Evolutionary conservation across 768 basidiomycete species (phyloP).

Genomic region (Phlebiopsis flavidoalba): DNA sequence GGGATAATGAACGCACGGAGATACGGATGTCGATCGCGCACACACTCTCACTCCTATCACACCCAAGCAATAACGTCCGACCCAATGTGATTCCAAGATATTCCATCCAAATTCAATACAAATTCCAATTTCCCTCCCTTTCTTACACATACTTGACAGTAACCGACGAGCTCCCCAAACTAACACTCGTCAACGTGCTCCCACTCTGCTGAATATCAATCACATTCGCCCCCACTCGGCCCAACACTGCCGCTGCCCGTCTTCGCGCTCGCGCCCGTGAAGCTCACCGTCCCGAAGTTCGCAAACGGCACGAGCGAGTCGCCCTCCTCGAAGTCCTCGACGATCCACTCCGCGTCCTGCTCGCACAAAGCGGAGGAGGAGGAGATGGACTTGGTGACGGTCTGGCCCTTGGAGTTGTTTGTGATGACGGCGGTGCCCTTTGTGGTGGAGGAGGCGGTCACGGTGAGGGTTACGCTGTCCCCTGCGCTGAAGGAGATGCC

Average conservation of each 20-base stretch:
- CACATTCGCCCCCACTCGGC: slow-evolving; percentile 21
- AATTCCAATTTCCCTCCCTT: too few species aligned
- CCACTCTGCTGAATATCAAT: slow-evolving; percentile 16
- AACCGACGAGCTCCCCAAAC: too few species aligned
- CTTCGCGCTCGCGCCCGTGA: slow-evolving; percentile 24
- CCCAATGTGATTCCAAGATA: too few species aligned
- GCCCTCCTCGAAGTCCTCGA: slow-evolving; percentile 7
- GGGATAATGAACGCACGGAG: too few species aligned
- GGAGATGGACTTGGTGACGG: slow-evolving; percentile 19
- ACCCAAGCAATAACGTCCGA: too few species aligned
- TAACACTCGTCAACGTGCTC: neutral
- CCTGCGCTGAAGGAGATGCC: slow-evolving; percentile 16
- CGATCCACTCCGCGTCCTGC: slow-evolving; percentile 30
- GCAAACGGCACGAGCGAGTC: slow-evolving; percentile 23
- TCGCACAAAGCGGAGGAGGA: slow-evolving; percentile 19
- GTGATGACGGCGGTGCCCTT: slow-evolving; percentile 20
- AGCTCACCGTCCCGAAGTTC: slow-evolving; percentile 27
- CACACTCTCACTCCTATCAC: too few species aligned
- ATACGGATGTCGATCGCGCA: too few species aligned
- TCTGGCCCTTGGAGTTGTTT: slow-evolving; percentile 18
- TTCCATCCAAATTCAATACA: too few species aligned
- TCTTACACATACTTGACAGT: too few species aligned
- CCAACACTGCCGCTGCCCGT: slow-evolving; percentile 20
- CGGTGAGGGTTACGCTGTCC: neutral
- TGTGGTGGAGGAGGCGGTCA: neutral